These are phyloP conservation scores for Saturnispora hagleri DNA, from an alignment of 805 yeast species.

Conservation along the genomic window DNA sequence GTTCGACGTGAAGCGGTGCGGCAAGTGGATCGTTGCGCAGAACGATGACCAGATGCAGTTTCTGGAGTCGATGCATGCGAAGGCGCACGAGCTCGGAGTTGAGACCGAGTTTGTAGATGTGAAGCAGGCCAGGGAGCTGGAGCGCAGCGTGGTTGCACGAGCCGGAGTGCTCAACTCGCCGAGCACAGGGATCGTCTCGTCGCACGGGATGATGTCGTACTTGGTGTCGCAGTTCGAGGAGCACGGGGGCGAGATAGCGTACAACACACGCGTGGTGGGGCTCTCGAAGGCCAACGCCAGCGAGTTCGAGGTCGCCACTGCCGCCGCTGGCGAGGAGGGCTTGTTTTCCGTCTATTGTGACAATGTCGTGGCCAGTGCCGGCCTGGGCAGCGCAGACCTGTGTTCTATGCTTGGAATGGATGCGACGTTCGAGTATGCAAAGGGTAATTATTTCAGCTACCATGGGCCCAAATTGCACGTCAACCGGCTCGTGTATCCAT, in stretches of 20 bases:
- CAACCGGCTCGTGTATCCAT: slow-evolving; percentile 62
- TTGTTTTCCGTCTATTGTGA: slow-evolving; percentile 39
- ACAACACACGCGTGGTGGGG: slow-evolving; percentile 13
- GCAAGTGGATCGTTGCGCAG: slow-evolving; percentile 86
- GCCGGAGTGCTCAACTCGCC: slow-evolving; percentile 47
- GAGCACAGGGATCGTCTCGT: slow-evolving; percentile 75
- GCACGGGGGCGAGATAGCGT: slow-evolving; percentile 51
- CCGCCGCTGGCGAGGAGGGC: slow-evolving; percentile 21
- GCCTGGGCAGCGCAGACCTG: slow-evolving; percentile 63
- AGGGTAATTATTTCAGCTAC: slow-evolving; percentile 72
- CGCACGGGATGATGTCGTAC: slow-evolving; percentile 66
- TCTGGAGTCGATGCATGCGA: slow-evolving; percentile 41
- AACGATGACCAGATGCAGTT: slow-evolving; percentile 51
- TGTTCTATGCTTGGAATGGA: slow-evolving; percentile 54
- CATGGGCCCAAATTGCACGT: slow-evolving; percentile 31
- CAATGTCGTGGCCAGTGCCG: slow-evolving; percentile 68
- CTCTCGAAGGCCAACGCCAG: not conserved
- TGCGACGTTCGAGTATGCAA: slow-evolving; percentile 56
- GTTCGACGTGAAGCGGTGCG: slow-evolving; percentile 56
- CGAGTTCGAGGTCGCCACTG: not conserved
- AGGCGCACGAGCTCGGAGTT: not conserved
- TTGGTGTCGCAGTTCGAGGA: slow-evolving; percentile 45
- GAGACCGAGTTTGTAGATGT: not conserved
- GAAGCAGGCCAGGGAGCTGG: not conserved
- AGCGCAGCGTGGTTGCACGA: not conserved